Conservation (phyloP, 2,329 filamentous ascomycete species). For the Colletotrichum echinochloae region DNA sequence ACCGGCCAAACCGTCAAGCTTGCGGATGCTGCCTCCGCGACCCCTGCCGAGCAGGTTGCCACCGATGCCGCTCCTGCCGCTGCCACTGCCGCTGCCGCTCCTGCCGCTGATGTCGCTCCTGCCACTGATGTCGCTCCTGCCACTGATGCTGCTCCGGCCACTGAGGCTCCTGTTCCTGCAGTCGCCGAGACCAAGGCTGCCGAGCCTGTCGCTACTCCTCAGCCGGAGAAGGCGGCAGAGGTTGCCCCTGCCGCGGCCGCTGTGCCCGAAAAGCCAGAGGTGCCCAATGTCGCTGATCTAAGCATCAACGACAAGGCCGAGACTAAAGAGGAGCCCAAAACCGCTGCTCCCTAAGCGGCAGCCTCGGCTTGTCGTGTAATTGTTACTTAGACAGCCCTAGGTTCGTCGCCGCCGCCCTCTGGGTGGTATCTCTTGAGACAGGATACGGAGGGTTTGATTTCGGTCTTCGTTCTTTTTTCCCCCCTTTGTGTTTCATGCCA, state of each 20-base stretch:
- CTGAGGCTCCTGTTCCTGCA: slow-evolving; percentile 39
- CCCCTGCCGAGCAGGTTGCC: slow-evolving; percentile 22
- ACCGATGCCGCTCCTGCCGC: slow-evolving; percentile 36
- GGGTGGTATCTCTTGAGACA: neutral
- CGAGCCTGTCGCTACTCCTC: slow-evolving; percentile 22
- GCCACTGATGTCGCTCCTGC: slow-evolving; percentile 25
- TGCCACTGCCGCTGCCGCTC: slow-evolving; percentile 26
- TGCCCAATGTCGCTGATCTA: slow-evolving; percentile 28
- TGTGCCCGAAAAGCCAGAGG: slow-evolving; percentile 37
- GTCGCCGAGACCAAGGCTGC: slow-evolving; percentile 41
- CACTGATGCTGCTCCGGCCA: slow-evolving; percentile 28
- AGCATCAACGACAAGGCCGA: slow-evolving; percentile 33
- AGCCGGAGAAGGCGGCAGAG: slow-evolving; percentile 17
- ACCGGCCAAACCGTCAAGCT: slow-evolving; percentile 51
- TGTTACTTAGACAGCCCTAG: neutral
- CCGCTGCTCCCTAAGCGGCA: slow-evolving; percentile 12
- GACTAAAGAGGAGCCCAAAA: slow-evolving; percentile 28
- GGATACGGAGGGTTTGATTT: neutral
- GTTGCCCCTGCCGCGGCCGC: slow-evolving; percentile 6
- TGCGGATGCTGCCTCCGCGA: slow-evolving; percentile 35
- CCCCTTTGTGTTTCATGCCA: slow-evolving; percentile 36
- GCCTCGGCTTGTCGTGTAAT: neutral
- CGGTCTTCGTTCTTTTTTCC: neutral
- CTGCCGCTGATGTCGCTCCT: slow-evolving; percentile 20
- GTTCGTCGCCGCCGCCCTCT: neutral